phyloP scores from a whole-genome alignment of 2,329 filamentous ascomycete genomes.

The Hysterium pulicare region DNA sequence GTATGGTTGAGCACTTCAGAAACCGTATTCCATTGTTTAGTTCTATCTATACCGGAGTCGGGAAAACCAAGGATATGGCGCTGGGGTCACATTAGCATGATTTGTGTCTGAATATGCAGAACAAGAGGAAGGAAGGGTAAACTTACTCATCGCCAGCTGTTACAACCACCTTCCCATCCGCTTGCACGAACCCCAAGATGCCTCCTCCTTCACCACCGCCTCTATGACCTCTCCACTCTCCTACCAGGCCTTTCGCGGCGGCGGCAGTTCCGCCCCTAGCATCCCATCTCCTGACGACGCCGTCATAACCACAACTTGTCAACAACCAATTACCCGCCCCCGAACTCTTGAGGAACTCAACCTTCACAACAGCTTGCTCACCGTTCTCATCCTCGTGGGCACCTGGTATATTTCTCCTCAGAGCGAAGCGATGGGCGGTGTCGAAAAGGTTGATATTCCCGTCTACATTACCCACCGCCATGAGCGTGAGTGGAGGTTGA shows the following conservation, averaged over 20 bases:
- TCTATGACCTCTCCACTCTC: constrained; percentile 88
- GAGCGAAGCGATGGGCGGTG: constrained; percentile 77
- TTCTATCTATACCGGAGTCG: constrained; percentile 5
- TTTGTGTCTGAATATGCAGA: background rate
- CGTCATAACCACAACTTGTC: constrained; percentile 88
- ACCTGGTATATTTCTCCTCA: constrained; percentile 75
- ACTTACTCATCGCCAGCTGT: constrained; percentile 84
- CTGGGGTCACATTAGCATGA: background rate
- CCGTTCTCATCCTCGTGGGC: constrained; percentile 71
- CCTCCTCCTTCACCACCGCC: constrained; percentile 83
- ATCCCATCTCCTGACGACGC: constrained; percentile 88
- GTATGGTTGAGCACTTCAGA: too few relatives aligned
- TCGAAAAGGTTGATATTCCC: constrained; percentile 81
- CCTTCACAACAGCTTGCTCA: constrained; percentile 85
- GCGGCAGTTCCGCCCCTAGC: constrained; percentile 64
- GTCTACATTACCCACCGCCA: constrained; percentile 63
- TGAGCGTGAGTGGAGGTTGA: constrained; percentile 57
- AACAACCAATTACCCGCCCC: constrained; percentile 60
- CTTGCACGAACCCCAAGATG: constrained; percentile 85
- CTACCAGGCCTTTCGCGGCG: constrained; percentile 66
- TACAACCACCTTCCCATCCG: constrained; percentile 68
- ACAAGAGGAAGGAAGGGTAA: background rate
- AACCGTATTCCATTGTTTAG: too few relatives aligned
- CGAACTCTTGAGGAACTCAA: constrained; percentile 70
- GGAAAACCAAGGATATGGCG: constrained; percentile 15